Evolutionary conservation across 768 basidiomycete species (phyloP), one percentile per base, ranked within the genome.

Genomic region (Tricholoma bakamatsutake): DNA sequence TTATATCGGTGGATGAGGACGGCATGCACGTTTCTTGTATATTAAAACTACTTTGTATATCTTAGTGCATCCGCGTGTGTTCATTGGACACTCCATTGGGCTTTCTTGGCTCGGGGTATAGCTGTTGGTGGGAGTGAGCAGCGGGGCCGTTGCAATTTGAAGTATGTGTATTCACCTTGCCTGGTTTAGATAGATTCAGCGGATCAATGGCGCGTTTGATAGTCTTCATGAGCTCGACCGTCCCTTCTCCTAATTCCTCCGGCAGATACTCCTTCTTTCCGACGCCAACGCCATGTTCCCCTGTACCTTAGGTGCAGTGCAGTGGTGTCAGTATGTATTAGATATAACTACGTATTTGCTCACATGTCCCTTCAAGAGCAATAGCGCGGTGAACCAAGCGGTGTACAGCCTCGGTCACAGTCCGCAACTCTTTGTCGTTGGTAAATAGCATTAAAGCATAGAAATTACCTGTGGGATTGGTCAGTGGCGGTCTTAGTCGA

Each of bases 251-350:
- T 0, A 97, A 76, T 64, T 97, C 94, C 43, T 85, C 79, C 13
- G 80, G 76, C n/a, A 97, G 76, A 65, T 86, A 95, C 56, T 86
- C 77, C 56, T 80, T 82, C 73, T 94, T 94, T 4, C 92, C 92
- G 9, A 93, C 74, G 0, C 92, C 93, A 6, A 94, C 89, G 1
- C 92, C 93, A 64, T 94, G 92, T 62, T 94, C 92, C 3, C 90
- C 89, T 0, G 85, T 87, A 60, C 84, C 85, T 86, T 43, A 15
- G 13, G 35, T 31, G 9, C 28, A 43, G 9, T 49, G 30, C 13
- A 30, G 57, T 42, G 55, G 1, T 40, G 6, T 24, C n/a, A n/a
- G n/a, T n/a, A n/a, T 50, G 34, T 24, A 5, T n/a, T 4, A 17
- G 27, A 34, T 13, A 34, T 24, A 13, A 35, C 31, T 50, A 21